Evolutionary conservation across 306 rosid species (phyloP).

Genomic region (Dalbergia oliveri): DNA sequence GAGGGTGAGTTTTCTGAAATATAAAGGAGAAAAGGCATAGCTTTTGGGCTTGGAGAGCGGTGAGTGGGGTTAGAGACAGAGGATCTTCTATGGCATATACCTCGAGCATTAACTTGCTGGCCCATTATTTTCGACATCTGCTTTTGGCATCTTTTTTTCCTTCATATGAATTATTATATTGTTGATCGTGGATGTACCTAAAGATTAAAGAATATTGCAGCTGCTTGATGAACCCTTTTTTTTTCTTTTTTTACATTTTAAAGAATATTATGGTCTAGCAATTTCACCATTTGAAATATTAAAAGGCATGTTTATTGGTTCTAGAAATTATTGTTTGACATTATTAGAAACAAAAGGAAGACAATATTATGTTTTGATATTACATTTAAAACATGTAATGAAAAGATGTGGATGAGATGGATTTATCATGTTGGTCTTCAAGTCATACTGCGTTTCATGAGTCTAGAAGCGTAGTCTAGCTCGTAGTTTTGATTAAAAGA

Average conservation of each 20-base stretch:
- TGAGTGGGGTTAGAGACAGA: constrained; percentile 48
- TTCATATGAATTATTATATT: constrained; percentile 40
- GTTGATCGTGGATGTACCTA: constrained; percentile 42
- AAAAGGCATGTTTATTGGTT: no score
- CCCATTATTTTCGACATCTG: constrained; percentile 50
- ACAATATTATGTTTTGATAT: no score
- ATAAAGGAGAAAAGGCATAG: constrained; percentile 49
- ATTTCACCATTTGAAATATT: constrained; percentile 1
- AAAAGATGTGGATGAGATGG: no score
- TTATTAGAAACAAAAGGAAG: no score
- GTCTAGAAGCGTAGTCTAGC: no score
- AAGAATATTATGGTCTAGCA: not conserved
- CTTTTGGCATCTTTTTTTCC: constrained; percentile 50
- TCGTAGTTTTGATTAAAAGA: no score
- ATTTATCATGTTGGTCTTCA: no score
- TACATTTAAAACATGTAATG: no score
- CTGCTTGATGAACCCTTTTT: not conserved
- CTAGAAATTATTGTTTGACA: no score
- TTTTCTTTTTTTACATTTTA: not conserved
- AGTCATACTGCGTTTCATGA: no score
- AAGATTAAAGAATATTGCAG: not conserved
- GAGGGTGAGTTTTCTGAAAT: constrained; percentile 34
- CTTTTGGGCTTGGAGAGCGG: constrained; percentile 31
- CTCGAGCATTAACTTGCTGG: constrained; percentile 61
- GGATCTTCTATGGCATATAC: constrained; percentile 85